These are phyloP conservation scores for Rosa lucieae DNA, from an alignment of 306 rosid genomes.

Conservation along the genomic window DNA sequence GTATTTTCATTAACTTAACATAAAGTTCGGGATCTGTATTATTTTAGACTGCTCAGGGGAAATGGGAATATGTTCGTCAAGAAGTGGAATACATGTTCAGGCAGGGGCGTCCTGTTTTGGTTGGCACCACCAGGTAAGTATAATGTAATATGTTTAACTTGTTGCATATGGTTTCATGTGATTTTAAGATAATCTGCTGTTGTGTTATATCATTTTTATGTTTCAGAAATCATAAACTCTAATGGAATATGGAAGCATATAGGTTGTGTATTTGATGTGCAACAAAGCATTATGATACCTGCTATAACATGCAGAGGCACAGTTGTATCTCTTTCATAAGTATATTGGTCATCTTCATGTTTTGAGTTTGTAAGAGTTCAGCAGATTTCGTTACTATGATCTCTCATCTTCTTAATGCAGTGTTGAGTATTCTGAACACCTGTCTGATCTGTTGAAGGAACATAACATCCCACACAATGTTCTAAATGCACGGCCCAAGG, in stretches of 20 bases:
- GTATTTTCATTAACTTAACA: conserved; percentile 24
- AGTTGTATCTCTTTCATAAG: not conserved
- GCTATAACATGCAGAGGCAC: not conserved
- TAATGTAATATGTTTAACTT: not conserved
- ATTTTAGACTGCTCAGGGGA: conserved; percentile 84
- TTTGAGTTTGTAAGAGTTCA: conserved; percentile 7
- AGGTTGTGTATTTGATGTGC: conserved; percentile 3
- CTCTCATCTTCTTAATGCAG: conserved; percentile 52
- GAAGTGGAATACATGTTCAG: conserved; percentile 91
- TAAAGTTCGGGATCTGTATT: conserved; percentile 25
- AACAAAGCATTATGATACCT: not conserved
- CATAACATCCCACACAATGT: conserved; percentile 88
- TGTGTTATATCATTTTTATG: not conserved
- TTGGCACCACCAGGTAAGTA: conserved; percentile 90
- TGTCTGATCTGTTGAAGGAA: conserved; percentile 79
- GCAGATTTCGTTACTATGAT: conserved; percentile 22
- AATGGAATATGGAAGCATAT: not conserved
- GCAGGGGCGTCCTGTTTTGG: conserved; percentile 93
- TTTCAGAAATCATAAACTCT: not conserved
- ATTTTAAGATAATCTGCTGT: not conserved
- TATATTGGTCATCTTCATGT: conserved; percentile 17
- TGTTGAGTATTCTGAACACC: conserved; percentile 88
- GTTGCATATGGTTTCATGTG: conserved; percentile 2
- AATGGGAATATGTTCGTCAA: conserved; percentile 90
- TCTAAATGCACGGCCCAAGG: conserved; percentile 95